Base-by-base conservation (phyloP, 208 protist genomes). In the Naegleria fowleri region DNA sequence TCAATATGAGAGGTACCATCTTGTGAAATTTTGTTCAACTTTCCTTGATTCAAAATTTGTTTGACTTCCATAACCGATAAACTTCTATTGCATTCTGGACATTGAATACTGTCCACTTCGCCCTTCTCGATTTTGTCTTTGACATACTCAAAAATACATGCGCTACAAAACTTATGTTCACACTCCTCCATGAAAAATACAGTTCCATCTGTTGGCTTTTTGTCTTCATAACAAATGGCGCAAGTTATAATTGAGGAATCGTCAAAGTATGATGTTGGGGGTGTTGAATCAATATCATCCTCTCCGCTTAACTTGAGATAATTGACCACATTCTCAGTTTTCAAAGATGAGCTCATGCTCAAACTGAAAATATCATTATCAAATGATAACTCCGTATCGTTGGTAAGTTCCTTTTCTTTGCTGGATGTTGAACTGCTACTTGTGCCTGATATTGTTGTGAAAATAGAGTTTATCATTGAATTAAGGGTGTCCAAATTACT, bases 121-220 rank as follows among this genome's bases (percentile, higher is more conserved):
- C 25, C 85, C 29, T 16, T 88, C 5, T 38, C 4, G 11, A 88
- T 88, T 29, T 88, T 88, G 33, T 58, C 41, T 25, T 33, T 58
- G 11, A 88, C 85, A 39, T 58, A 88, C 7, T 58, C n/a, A 36
- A 22, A 40, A 33, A 88, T 33, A 36, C 85, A 88, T 13, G 33
- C 9, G n/a, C 7, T 58, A 38, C 85, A 88, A n/a, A 58, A 88
- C 58, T 58, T 88, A 19, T 88, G 85, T 43, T 88, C 41, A 88
- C 85, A 88, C 51, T 88, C 40, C 0, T 88, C 85, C 43, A 88
- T 40, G 22, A 88, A 43, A 29, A 39, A 88, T 58, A 88, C 40
- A 67, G 55, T 67, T 13, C 33, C 43, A 39, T 33, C 22, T 58
- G 16, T 38, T 88, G 85, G 41, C n/a, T 58, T 51, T 16, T 79